phyloP scores from a whole-genome alignment of 2,329 filamentous ascomycete genomes.

The Drechslerella coelobrocha region DNA sequence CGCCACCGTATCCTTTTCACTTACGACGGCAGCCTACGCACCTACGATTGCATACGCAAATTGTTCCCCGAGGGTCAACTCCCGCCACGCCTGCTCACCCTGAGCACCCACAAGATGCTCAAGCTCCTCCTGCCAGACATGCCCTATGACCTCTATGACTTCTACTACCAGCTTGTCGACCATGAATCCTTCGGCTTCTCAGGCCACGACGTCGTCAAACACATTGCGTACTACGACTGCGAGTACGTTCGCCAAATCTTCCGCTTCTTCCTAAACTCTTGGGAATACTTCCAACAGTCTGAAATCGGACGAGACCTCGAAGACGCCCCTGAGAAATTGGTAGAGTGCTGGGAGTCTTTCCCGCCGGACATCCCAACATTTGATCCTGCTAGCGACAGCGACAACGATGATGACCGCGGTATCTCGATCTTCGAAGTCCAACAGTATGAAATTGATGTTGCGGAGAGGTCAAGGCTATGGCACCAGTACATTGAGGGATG shows the following conservation, averaged over 20 bases:
- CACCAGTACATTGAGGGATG: no score
- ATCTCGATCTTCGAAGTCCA: conserved; percentile 30
- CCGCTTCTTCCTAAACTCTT: conserved; percentile 21
- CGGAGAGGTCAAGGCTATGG: not conserved
- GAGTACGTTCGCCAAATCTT: conserved; percentile 30
- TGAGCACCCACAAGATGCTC: conserved; percentile 35
- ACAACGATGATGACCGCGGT: conserved; percentile 22
- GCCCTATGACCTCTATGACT: conserved; percentile 22
- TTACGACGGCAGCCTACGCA: conserved; percentile 28
- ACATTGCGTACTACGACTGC: conserved; percentile 21
- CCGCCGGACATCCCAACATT: conserved; percentile 22
- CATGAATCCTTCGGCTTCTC: conserved; percentile 10
- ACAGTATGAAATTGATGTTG: not conserved
- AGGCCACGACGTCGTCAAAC: not conserved
- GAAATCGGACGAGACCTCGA: conserved; percentile 15
- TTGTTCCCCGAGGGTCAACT: conserved; percentile 7
- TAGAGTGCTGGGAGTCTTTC: conserved; percentile 31
- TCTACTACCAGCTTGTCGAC: conserved; percentile 30
- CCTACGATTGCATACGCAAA: conserved; percentile 32
- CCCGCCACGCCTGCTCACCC: conserved; percentile 32
- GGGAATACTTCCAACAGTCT: conserved; percentile 19
- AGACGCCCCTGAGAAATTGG: conserved; percentile 15
- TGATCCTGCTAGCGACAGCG: conserved; percentile 30
- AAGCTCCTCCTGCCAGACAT: conserved; percentile 24
- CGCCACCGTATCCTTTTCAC: conserved; percentile 34